Evolutionary conservation across 345 rosid species (phyloP), one percentile per base, ranked within the genome.

Genomic region (Populus davidiana): DNA sequence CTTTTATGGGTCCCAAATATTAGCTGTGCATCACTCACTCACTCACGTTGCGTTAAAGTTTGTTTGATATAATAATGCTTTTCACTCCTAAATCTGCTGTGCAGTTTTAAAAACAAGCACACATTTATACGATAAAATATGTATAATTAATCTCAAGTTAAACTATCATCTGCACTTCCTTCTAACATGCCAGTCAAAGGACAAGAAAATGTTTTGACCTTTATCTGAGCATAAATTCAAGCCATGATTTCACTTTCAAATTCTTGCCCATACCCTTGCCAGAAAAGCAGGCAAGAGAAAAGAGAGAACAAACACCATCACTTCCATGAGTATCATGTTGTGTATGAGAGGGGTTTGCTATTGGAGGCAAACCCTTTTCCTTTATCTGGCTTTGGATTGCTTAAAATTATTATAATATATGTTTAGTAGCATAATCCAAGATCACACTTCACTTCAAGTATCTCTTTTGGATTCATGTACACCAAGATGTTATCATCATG

Each of bases 1-100:
- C 29, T 23, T n/a, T 59, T n/a, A 0, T 74, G 81, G 87, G 80
- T 77, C 84, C 85, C 82, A 67, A 31, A 59, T 50, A 63, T 75
- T 82, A 86, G 87, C 87, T 86, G 89, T 82, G 79, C 25, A 63
- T 80, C 84, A 80, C 85, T 75, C 71, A 73, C 70, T 76, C 84
- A 78, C 85, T 75, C 71, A 73, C 70, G 77, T 52, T 72, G 44
- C 23, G 59, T 79, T 74, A 44, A 83, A 71, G 41, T 17, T 14
- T 23, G 47, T 43, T 11, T 43, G 47, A 2, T 43, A 10, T 43
- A 43, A 10, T 13, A 43, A 10, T 43, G 47, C 47, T 43, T 43
- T 43, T 43, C 47, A 2, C 47, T 43, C 47, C 47, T 1, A 43
- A 13, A 43, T 43, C 47, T 43, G 47, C 36, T 4, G 5, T 4